phyloP scores from a whole-genome alignment of 768 basidiomycete genomes.

The Lanmaoa pseudosensibilis region DNA sequence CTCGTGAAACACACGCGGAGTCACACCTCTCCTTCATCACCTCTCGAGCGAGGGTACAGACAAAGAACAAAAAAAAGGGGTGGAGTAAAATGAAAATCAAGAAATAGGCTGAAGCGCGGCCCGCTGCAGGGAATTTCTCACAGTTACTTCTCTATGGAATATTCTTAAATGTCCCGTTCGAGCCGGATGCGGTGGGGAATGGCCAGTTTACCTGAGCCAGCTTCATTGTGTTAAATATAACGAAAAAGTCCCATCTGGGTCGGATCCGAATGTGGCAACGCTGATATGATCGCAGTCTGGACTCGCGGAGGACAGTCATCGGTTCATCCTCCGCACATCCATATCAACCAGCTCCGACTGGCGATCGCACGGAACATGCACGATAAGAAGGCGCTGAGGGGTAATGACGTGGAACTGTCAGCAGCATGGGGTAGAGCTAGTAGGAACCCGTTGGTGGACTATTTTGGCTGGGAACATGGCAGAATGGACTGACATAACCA shows the following conservation, averaged over 20 bases:
- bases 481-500: constrained; percentile 13
- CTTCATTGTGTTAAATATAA: constrained; percentile 11
- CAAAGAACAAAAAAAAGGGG: neutral
- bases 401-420: constrained; percentile 27
- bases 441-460: constrained; percentile 1
- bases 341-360: constrained; percentile 17
- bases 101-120: neutral
- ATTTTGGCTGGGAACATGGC: constrained; percentile 2
- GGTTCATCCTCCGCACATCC: constrained; percentile 1
- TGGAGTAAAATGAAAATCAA: constrained; percentile 4
- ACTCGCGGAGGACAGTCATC: constrained; percentile 6
- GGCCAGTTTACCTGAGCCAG: constrained; percentile 8
- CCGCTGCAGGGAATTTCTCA: constrained; percentile 12
- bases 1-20: neutral
- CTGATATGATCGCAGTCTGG: constrained; percentile 10
- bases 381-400: constrained; percentile 15
- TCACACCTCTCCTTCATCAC: neutral
- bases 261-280: constrained; percentile 21
- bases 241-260: constrained; percentile 10
- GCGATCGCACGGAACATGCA: constrained; percentile 9
- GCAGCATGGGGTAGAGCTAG: neutral
- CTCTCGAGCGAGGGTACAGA: neutral
- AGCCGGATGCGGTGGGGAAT: constrained; percentile 18
- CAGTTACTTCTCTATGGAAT: constrained; percentile 16
- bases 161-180: constrained; percentile 20